phyloP scores from a whole-genome alignment of 768 basidiomycete species.

The Pleurotus sapidus region DNA sequence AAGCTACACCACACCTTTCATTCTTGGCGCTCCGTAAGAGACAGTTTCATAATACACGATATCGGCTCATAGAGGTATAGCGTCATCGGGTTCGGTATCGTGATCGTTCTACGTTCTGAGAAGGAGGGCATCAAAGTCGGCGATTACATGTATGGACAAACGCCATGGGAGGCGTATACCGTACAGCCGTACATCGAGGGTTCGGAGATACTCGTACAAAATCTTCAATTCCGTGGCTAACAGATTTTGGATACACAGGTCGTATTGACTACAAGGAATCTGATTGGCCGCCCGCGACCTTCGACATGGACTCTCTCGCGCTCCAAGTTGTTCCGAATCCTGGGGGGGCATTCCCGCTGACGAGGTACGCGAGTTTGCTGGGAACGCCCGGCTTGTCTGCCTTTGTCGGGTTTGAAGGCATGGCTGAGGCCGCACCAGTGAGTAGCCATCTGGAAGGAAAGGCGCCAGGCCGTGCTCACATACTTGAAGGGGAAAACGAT shows the following conservation, averaged over 20 bases:
- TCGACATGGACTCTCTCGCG: constrained; percentile 18
- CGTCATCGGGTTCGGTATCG: constrained; percentile 19
- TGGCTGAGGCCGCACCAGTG: constrained; percentile 15
- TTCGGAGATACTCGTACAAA: neutral
- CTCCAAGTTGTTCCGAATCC: constrained; percentile 19
- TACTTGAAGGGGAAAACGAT: constrained; percentile 18
- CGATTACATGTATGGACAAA: constrained; percentile 26
- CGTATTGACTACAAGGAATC: constrained; percentile 12
- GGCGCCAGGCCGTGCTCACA: neutral
- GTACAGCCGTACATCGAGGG: constrained; percentile 19
- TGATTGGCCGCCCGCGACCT: constrained; percentile 14
- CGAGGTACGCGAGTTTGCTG: constrained; percentile 14
- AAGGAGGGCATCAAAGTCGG: constrained; percentile 22
- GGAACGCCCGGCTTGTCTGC: constrained; percentile 25
- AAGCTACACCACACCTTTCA: constrained; percentile 16
- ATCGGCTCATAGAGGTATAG: neutral
- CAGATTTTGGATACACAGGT: constrained; percentile 6
- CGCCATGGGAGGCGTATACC: constrained; percentile 18
- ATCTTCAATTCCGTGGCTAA: neutral
- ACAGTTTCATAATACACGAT: neutral
- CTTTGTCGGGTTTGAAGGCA: constrained; percentile 22
- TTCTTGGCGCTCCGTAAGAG: constrained; percentile 18
- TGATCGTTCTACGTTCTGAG: constrained; percentile 31
- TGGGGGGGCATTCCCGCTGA: constrained; percentile 18
- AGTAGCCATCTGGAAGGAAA: neutral